A percentile compares a stretch with the other conserved stretches of the same genome.
Conservation (phyloP, 2,329 filamentous ascomycete genomes). For the Penicillium verrucosum region DNA sequence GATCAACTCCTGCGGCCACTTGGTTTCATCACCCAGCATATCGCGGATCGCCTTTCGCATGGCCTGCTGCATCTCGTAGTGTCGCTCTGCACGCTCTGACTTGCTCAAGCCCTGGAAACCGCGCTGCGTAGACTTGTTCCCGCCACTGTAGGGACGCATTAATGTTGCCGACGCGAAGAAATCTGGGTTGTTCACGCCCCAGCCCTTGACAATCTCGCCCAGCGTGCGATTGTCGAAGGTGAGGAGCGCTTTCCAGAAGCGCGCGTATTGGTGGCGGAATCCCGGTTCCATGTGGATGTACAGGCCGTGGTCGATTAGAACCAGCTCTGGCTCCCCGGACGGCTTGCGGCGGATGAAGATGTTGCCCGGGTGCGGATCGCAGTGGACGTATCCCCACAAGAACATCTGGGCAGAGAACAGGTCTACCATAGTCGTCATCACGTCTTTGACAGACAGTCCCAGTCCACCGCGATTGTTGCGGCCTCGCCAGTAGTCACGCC, state of each 20-base stretch:
- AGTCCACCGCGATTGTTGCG: constrained; percentile 71
- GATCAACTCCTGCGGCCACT: constrained; percentile 85
- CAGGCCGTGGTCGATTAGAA: constrained; percentile 94
- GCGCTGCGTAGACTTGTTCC: constrained; percentile 64
- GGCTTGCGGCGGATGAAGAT: constrained; percentile 89
- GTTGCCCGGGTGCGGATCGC: constrained; percentile 95
- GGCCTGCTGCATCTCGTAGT: constrained; percentile 78
- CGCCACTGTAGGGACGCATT: constrained; percentile 85
- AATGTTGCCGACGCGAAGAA: constrained; percentile 89
- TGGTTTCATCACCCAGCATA: constrained; percentile 78
- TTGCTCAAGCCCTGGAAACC: constrained; percentile 52
- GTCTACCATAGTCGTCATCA: constrained; percentile 96
- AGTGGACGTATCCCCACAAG: constrained; percentile 92
- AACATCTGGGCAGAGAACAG: constrained; percentile 98
- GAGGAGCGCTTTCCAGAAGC: constrained; percentile 91
- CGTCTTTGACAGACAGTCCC: constrained; percentile 75
- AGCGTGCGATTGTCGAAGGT: constrained; percentile 88
- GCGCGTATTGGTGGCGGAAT: constrained; percentile 81
- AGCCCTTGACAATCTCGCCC: constrained; percentile 65
- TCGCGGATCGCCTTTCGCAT: constrained; percentile 70
- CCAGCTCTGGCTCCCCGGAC: constrained; percentile 78
- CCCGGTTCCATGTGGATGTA: constrained; percentile 85
- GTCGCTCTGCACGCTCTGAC: constrained; percentile 54
- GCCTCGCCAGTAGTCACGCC: constrained; percentile 75
- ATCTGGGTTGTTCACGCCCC: constrained; percentile 87